Evolutionary conservation across 345 rosid species (phyloP), one percentile per base, ranked within the genome.

Genomic region (Heritiera littoralis): DNA sequence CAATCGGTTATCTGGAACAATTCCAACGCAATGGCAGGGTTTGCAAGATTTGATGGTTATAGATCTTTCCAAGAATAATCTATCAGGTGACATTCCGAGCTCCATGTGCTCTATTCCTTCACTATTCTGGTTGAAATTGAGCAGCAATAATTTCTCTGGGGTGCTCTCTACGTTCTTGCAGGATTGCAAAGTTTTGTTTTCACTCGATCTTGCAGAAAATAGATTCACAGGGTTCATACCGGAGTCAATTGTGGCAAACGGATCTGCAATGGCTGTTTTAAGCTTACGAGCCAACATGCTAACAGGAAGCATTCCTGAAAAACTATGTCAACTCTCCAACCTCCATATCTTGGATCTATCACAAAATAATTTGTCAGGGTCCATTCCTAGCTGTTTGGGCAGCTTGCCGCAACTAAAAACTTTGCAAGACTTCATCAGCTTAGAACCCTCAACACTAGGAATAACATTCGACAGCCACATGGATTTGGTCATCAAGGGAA

Each of bases 11-110:
- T 28, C 59, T 17, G 83, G 81, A 30, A 30, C 13, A 35, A 68
- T 83, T 20, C 79, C 56, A 28, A 40, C 30, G 73, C 54, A 43
- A 18, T 17, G 78, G 80, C 41, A 54, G 28, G 71, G 55, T 10
- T 38, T 45, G 38, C 17, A 28, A 2, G 0, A 15, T 4, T 28
- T 81, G 46, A 13, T 30, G 56, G 15, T 46, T 2, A 1, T 78
- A 38, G 84, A 84, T 59, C 48, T 79, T 1, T 79, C 78, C 6
- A 70, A 76, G 41, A 84, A 84, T 63, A 20, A 30, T 54, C 41
- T 84, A 28, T 71, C 68, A 2, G 84, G 87, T 9, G 12, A n/a
- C 2, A 65, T 84, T 1, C 78, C 84, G 11, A 17, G 18, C 11
- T 81, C 82, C 0, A 11, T 84, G 55, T 63, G 84, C 14, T 73